Evolutionary conservation across 1,284 basidiomycete species (phyloP).

Genomic region (Apiotrichum akiyoshidainum): DNA sequence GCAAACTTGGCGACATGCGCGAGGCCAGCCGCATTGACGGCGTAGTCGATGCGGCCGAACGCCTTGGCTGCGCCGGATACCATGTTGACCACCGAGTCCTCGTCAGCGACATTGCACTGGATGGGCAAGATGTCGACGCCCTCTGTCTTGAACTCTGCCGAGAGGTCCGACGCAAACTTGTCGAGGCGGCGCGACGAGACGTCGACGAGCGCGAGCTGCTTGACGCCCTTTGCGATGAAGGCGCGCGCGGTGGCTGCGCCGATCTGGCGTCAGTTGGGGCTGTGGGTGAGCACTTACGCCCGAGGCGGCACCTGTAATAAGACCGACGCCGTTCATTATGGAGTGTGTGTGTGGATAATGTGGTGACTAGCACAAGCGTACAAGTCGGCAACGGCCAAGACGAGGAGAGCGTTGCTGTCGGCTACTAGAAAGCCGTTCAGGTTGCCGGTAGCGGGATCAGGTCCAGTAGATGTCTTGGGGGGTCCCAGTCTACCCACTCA

Average conservation of each 20-base stretch:
- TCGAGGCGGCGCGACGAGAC: neutral
- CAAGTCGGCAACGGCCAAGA: no score
- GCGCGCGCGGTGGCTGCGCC: slow-evolving; percentile 17
- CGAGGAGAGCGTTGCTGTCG: no score
- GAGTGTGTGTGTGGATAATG: no score
- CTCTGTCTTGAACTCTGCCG: neutral
- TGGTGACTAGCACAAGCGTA: no score
- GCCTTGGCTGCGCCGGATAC: neutral
- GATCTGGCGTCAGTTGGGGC: slow-evolving; percentile 8
- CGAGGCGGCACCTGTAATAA: slow-evolving; percentile 19
- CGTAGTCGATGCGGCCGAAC: slow-evolving; percentile 38
- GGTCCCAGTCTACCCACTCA: no score
- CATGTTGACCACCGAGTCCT: slow-evolving; percentile 5
- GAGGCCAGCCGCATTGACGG: slow-evolving; percentile 36
- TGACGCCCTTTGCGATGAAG: slow-evolving; percentile 10
- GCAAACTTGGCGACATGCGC: slow-evolving; percentile 16
- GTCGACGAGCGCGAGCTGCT: slow-evolving; percentile 10
- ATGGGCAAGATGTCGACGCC: slow-evolving; percentile 7
- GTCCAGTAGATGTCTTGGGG: no score
- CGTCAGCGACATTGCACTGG: slow-evolving; percentile 15
- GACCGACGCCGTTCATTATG: slow-evolving; percentile 16
- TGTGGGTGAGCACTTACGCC: slow-evolving; percentile 10
- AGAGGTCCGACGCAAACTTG: neutral
- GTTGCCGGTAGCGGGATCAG: no score
- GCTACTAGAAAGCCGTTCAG: no score